These are phyloP conservation scores for Aspergillus fijiensis DNA, from an alignment of 2,329 filamentous ascomycete species.

Conservation along the genomic window DNA sequence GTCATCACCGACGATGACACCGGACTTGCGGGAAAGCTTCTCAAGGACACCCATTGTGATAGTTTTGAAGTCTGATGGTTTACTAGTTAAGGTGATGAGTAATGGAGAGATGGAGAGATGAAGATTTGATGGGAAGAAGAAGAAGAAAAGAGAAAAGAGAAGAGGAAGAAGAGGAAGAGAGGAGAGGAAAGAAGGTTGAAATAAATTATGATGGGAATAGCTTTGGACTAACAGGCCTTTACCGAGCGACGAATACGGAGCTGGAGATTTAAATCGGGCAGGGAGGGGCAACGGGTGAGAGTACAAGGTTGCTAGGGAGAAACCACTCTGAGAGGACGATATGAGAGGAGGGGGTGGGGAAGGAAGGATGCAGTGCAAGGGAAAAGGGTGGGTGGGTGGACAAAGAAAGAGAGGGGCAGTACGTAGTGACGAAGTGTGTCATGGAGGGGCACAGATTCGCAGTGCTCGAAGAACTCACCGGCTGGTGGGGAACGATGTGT, in stretches of 20 bases:
- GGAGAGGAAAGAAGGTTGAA: conserved; percentile 7
- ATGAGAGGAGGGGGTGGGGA: not conserved
- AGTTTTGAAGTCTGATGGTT: conserved; percentile 1
- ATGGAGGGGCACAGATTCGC: conserved; percentile 20
- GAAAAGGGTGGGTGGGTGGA: conserved; percentile 8
- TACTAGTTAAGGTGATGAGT: conserved; percentile 10
- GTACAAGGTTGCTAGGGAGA: conserved; percentile 1
- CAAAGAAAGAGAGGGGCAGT: not conserved
- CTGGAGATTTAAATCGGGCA: conserved; percentile 15
- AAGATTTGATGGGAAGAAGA: conserved; percentile 7
- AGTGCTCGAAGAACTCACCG: conserved; percentile 35
- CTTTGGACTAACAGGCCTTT: conserved; percentile 16
- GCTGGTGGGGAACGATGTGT: conserved; percentile 37
- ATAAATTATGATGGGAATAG: conserved; percentile 15
- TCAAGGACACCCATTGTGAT: conserved; percentile 50
- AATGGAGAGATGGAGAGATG: conserved; percentile 2
- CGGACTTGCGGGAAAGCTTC: conserved; percentile 62
- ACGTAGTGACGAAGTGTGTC: not conserved
- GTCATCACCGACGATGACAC: conserved; percentile 68
- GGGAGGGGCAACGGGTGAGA: conserved; percentile 10
- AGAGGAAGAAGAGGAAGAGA: not conserved
- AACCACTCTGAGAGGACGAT: not conserved
- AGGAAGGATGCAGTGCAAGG: too few species aligned
- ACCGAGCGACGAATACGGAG: conserved; percentile 30
- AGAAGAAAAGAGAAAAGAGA: conserved; percentile 10